Base-by-base conservation (phyloP, 169 alveolate species). In the Cryptosporidium sp. region DNA sequence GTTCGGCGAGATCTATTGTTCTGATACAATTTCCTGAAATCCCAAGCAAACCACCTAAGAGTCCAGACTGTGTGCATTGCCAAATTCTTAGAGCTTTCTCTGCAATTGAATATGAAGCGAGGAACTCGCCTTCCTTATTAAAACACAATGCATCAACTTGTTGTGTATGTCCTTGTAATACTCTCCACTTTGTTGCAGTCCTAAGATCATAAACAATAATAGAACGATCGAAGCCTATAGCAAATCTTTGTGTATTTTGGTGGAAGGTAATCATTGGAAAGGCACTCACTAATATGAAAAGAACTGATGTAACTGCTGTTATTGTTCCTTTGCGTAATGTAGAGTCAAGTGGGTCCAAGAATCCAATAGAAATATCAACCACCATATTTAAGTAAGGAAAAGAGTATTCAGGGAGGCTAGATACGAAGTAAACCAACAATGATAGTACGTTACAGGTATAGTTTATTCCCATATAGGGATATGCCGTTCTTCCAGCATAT, bases 211-310 rank as follows among this genome's bases (percentile, higher is more conserved):
- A 93, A n/a, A 93, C 92, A 37, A 93, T 74, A 37, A 93, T 91
- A 3, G 95, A 92, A 7, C 67, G 35, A 33, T 71, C 87, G 43
- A 61, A 51, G 16, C 95, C 95, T 67, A 93, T 93, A 23, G 95
- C 95, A 58, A 93, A 91, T 48, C 95, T 71, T 86, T 93, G 95
- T 18, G 95, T 93, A 61, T 93, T 84, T 86, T 93, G 95, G 71
- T 93, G 93, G 71, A 93, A 93, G 58, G 93, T 91, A 29, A 92
- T 94, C 95, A 92, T 93, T 14, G 95, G 95, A 52, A 93, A 84
- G 58, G 80, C 92, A 85, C 92, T 93, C 41, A 93, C 95, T 87
- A 93, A 65, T 16, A 84, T 84, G 69, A 92, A 92, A 8, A 93
- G 73, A 16, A 94, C 95, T 1, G 94, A 86, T 2, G 95, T 93